Evolutionary conservation across 345 rosid genomes (phyloP).

Genomic region (Syzygium jambos): DNA sequence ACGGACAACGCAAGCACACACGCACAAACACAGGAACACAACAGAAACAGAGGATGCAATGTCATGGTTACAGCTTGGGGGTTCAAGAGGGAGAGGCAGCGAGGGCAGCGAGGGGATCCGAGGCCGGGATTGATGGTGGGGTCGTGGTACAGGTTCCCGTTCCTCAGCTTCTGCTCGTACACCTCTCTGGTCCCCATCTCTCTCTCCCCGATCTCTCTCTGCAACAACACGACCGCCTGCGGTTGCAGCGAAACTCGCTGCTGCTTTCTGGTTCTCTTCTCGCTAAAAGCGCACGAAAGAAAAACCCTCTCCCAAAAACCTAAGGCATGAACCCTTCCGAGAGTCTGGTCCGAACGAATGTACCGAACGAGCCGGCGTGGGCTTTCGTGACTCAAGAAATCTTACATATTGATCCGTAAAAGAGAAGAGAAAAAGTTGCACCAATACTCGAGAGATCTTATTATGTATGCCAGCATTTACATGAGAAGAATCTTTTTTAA

Average conservation of each 20-base stretch:
- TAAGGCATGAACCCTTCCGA: background rate
- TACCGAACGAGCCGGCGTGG: background rate
- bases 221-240: background rate
- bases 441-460: background rate
- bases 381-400: background rate
- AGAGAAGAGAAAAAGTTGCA: background rate
- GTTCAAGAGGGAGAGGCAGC: conserved; percentile 78
- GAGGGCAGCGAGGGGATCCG: conserved; percentile 89
- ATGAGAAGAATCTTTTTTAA: background rate
- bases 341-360: background rate
- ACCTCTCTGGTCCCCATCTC: conserved; percentile 80
- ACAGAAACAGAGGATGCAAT: background rate
- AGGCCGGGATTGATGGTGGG: conserved; percentile 89
- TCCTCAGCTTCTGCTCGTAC: conserved; percentile 75
- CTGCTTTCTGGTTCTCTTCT: too few relatives aligned
- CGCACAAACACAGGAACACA: too few relatives aligned
- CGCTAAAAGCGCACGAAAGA: background rate
- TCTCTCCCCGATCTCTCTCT: background rate
- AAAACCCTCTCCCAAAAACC: background rate
- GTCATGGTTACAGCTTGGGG: conserved; percentile 41
- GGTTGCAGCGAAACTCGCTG: background rate
- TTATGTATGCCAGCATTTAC: background rate
- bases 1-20: background rate
- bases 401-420: background rate
- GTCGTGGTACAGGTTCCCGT: conserved; percentile 63